Conservation (phyloP, 768 basidiomycete genomes). For the Pleurotus tuoliensis region DNA sequence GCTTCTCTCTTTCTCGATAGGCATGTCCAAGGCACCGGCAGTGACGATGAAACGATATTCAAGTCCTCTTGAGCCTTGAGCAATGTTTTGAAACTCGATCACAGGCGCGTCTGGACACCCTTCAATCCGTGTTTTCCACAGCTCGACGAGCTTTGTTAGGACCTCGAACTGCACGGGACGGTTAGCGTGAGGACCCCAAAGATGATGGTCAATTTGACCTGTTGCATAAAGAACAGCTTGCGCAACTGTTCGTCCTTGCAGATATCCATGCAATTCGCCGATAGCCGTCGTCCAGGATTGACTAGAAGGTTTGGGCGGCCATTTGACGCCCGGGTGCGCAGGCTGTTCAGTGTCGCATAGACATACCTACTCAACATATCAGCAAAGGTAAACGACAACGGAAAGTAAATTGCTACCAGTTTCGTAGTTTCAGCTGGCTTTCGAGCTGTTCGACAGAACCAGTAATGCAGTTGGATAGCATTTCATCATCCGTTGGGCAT, state of each 20-base stretch:
- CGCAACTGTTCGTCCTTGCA: slow-evolving; percentile 38
- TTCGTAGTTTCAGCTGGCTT: slow-evolving; percentile 27
- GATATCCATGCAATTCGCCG: slow-evolving; percentile 43
- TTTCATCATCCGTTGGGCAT: slow-evolving; percentile 37
- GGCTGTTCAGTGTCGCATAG: slow-evolving; percentile 27
- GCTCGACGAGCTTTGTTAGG: slow-evolving; percentile 36
- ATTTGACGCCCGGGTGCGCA: slow-evolving; percentile 26
- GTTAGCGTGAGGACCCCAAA: not conserved
- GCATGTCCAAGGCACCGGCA: slow-evolving; percentile 39
- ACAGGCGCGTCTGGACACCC: slow-evolving; percentile 46
- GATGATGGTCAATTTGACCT: slow-evolving; percentile 26
- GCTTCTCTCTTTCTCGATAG: slow-evolving; percentile 33
- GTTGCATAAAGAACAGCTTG: slow-evolving; percentile 53
- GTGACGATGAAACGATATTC: slow-evolving; percentile 37
- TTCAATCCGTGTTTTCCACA: slow-evolving; percentile 47
- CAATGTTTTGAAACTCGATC: slow-evolving; percentile 31
- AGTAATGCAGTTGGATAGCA: slow-evolving; percentile 28
- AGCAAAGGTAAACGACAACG: not conserved
- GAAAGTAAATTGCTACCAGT: slow-evolving; percentile 10
- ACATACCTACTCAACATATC: slow-evolving; percentile 15
- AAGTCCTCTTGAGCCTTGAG: slow-evolving; percentile 22
- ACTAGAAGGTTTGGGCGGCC: slow-evolving; percentile 30
- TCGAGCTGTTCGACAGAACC: slow-evolving; percentile 16
- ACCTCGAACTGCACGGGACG: slow-evolving; percentile 40
- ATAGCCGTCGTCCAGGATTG: slow-evolving; percentile 37